Conservation (phyloP, 345 rosid species). For the Corchorus capsularis region DNA sequence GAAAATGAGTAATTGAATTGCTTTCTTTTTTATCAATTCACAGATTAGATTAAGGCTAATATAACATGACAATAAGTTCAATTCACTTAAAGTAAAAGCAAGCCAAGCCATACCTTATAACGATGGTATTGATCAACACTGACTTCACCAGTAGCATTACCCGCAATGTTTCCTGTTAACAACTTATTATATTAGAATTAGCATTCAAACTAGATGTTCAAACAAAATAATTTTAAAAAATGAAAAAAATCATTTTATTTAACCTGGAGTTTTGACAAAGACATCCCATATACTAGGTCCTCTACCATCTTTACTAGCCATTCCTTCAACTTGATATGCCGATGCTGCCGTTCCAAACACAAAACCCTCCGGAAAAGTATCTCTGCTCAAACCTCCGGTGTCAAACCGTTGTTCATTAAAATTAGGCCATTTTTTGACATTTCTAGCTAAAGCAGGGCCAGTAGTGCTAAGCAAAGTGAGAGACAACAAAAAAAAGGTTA, state of each 20-base stretch:
- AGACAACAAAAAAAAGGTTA: background rate
- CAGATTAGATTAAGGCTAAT: background rate
- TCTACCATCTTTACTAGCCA: slow-evolving; percentile 48
- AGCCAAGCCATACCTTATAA: slow-evolving; percentile 22
- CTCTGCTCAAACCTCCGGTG: background rate
- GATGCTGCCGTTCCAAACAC: background rate
- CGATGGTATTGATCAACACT: too few species aligned
- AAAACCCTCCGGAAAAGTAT: background rate
- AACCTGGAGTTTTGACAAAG: slow-evolving; percentile 35
- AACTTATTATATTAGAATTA: background rate
- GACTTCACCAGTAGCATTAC: too few species aligned
- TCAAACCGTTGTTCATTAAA: background rate
- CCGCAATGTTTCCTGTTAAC: slow-evolving; percentile 21
- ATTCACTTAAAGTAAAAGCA: background rate
- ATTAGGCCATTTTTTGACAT: slow-evolving; percentile 17
- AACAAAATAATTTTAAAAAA: background rate
- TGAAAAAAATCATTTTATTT: background rate
- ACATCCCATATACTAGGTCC: slow-evolving; percentile 72
- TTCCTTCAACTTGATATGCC: slow-evolving; percentile 38
- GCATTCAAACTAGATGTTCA: background rate
- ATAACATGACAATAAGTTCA: background rate
- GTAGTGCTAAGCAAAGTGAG: background rate
- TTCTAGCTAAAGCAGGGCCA: too few species aligned
- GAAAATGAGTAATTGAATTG: background rate
- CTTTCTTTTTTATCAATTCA: background rate